phyloP scores from a whole-genome alignment of 129 eudicot genomes.

The Erigeron canadensis region DNA sequence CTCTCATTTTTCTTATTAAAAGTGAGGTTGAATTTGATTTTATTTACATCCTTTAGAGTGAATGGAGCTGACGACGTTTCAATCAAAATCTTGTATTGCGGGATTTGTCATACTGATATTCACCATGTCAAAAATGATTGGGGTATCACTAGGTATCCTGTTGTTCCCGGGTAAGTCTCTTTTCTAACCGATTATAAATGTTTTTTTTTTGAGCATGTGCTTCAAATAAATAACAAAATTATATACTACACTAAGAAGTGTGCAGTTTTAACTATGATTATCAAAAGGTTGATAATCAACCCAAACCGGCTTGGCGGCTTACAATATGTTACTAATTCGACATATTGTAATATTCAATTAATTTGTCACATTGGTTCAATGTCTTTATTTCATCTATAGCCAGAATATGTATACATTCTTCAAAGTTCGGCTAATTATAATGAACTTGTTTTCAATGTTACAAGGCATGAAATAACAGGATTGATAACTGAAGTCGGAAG shows the following conservation, averaged over 20 bases:
- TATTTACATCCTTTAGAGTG: constrained; percentile 36
- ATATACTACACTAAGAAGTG: not conserved
- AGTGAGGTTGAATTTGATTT: not conserved
- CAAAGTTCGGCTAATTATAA: not conserved
- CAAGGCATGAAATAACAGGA: constrained; percentile 15
- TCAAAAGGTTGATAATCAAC: too few relatives aligned
- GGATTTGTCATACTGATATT: constrained; percentile 86
- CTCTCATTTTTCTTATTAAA: not conserved
- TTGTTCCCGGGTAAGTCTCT: constrained; percentile 76
- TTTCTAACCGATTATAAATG: not conserved
- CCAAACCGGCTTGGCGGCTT: too few relatives aligned
- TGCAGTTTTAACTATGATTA: not conserved
- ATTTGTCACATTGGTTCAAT: too few relatives aligned
- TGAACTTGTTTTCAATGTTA: not conserved
- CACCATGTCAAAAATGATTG: constrained; percentile 66
- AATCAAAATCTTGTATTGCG: constrained; percentile 77
- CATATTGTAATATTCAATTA: too few relatives aligned
- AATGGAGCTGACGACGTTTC: constrained; percentile 80
- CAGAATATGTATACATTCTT: not conserved
- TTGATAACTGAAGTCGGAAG: constrained; percentile 74
- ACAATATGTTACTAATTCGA: too few relatives aligned
- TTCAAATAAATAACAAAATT: not conserved
- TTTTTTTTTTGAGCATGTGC: not conserved
- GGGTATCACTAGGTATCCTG: constrained; percentile 90
- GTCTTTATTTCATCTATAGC: not conserved